Evolutionary conservation across 768 basidiomycete species (phyloP), one percentile per base, ranked within the genome.

Genomic region (Tubosaeta sp.): DNA sequence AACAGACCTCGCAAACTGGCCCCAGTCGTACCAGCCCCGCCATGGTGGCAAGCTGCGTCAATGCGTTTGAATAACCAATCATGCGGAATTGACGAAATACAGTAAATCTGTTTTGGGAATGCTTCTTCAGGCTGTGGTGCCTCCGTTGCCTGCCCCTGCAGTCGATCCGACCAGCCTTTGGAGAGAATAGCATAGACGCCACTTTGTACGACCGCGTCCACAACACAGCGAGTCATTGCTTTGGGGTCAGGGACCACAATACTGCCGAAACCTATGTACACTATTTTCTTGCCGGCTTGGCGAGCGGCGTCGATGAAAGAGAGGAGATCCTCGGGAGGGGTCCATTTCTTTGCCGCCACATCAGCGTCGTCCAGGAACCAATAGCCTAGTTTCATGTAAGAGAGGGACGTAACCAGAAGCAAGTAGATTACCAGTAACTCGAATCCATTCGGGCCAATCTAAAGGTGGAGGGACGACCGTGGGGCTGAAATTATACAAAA

Each of bases 381-480:
- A 68, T 97, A 98, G 9, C 95, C 95, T 91, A 46, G 9, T 17
- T 37, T 19, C 19, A 29, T 5, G 13, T 64, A 32, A 57, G 57
- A 58, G 50, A 38, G 41, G 48, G 13, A 25, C 45, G 17, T 11
- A 41, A 37, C 26, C 14, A 26, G 14, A 50, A 16, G 16, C 26
- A 68, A 48, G 45, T 14, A 43, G 47, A 64, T 52, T 59, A 88
- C 91, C 91, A 55, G 93, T 93, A 1, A 95, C 82, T 38, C 90
- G 86, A 57, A 98, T 97, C 93, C 95, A 97, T 69, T 99, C 95
- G 5, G 94, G 92, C 97, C 97, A 99, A 68, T 99, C 95, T 50
- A 98, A 72, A 4, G 95, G 95, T 26, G 88, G 91, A 7, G 95
- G 94, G 13, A 98, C 91, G 43, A 92, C 78, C 29, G 81, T 76